Evolutionary conservation across 345 rosid genomes (phyloP), one percentile per base, ranked within the genome.

Genomic region (Citrus maxima): DNA sequence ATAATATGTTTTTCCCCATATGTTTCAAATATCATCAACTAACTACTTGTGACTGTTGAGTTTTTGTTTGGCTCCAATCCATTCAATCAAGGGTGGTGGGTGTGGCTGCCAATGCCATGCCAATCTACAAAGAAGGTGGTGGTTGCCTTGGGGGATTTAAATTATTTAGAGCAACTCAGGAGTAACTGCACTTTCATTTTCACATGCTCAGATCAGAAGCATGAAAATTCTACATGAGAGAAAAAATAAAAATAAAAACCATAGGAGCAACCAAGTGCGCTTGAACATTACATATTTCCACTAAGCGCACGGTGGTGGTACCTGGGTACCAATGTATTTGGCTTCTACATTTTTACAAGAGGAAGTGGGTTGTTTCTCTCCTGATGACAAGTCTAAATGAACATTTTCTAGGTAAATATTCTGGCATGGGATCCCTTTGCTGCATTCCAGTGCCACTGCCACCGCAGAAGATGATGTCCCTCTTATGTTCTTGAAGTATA

Each of bases 311-410:
- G 92, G 91, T 46, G 90, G 90, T 65, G 90, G 90, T 63, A 89
- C 82, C 73, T 85, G 90, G 64, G 87, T 85, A 56, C 94, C 91
- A 75, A 83, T 79, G 78, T 88, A 86, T 72, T 84, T 84, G 76
- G 86, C 91, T 75, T 77, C 86, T 25, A 88, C 91, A 78, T 89
- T 84, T 78, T 82, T 77, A 77, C 92, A 89, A 28, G 91, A 83
- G 4, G 90, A 84, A 78, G 85, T 85, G 21, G 77, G 84, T 60
- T 60, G 80, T 77, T 78, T 82, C 59, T 78, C 70, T 65, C 80
- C 87, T 8, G 87, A 78, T 59, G 82, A 84, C 28, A 86, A 81
- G 38, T 85, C 86, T 76, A 89, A 70, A 73, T 79, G 87, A 83
- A 90, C 89, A 59, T 89, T 84, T 76, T 86, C 89, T 42, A 88